A percentile compares a stretch with the other conserved stretches of the same genome.
phyloP scores from a whole-genome alignment of 345 rosid genomes.

The Lepidium didymum region DNA sequence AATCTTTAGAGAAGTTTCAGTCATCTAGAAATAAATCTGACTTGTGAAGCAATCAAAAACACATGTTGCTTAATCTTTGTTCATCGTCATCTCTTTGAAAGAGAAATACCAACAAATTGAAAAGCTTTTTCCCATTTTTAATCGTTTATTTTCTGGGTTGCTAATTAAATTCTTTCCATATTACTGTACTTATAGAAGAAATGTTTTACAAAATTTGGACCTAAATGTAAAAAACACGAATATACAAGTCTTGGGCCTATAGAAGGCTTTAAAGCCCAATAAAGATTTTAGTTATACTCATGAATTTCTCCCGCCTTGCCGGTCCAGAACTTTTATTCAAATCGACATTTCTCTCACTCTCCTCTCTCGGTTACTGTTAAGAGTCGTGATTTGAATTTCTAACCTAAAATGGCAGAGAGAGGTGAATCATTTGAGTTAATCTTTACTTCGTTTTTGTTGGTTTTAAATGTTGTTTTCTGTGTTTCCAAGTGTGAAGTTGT shows the following conservation, averaged over 20 bases:
- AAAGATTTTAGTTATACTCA: background rate
- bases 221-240: too few relatives aligned
- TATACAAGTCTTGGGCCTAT: background rate
- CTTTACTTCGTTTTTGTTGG: background rate
- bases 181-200: too few relatives aligned
- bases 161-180: too few relatives aligned
- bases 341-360: background rate
- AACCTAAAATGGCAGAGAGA: constrained; percentile 32
- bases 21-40: constrained; percentile 24
- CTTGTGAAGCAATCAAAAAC: constrained; percentile 15
- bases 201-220: too few relatives aligned
- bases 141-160: background rate
- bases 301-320: constrained; percentile 5
- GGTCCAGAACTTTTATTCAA: background rate
- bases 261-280: background rate
- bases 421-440: constrained; percentile 9
- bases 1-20: background rate
- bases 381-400: background rate
- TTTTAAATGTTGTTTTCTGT: background rate
- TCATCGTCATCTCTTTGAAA: constrained; percentile 10
- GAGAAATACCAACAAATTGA: constrained; percentile 16
- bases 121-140: background rate
- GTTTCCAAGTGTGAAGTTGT: constrained; percentile 3
- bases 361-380: constrained; percentile 2
- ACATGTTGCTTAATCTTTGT: constrained; percentile 21